Base-by-base conservation (phyloP, 1,284 basidiomycete species). In the Sporisorium scitamineum region DNA sequence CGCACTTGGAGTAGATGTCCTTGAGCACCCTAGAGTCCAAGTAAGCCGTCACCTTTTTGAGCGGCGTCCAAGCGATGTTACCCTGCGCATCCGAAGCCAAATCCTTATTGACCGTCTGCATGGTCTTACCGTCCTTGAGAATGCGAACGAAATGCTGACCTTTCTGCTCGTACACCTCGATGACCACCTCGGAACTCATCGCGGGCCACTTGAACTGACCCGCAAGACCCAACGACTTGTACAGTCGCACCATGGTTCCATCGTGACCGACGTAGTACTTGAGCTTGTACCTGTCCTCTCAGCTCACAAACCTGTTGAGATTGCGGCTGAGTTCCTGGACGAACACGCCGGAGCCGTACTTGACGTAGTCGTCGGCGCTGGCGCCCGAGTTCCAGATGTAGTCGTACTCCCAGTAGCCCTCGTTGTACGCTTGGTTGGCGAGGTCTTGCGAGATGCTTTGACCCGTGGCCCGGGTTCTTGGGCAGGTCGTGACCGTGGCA, bases 381-480 rank as follows among this genome's bases (percentile, higher is more conserved):
- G 60, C 27, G 16, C 64, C 65, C n/a, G 61, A 65, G 62, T 80
- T 80, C 76, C 78, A 80, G 60, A 80, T 80, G 53, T 73, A 80
- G 56, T 80, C 69, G 65, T 80, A 80, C 41, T 80, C 78, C 76
- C 71, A 79, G 57, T 76, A 65, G 37, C 78, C 78, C 45, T 71
- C 77, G 34, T 61, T 64, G 55, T 79, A 80, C 8, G 70, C 74
- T 34, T 77, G 66, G 37, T 73, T 57, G 20, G 77, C 78, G 27
- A 64, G 54, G 20, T 72, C 61, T 32, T 79, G 69, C 13, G 52
- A 53, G 50, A 79, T 63, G 22, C 24, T 56, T 18, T 20, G 24
- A 10, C 62, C 65, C 0, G 64, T 74, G 2, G 51, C 18, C n/a
- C 0, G 73, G 59, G 54, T 76, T 79, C 16, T 22, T 47, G 27